Conservation (phyloP, 108 stramenopile species). For the Seminavis robusta region DNA sequence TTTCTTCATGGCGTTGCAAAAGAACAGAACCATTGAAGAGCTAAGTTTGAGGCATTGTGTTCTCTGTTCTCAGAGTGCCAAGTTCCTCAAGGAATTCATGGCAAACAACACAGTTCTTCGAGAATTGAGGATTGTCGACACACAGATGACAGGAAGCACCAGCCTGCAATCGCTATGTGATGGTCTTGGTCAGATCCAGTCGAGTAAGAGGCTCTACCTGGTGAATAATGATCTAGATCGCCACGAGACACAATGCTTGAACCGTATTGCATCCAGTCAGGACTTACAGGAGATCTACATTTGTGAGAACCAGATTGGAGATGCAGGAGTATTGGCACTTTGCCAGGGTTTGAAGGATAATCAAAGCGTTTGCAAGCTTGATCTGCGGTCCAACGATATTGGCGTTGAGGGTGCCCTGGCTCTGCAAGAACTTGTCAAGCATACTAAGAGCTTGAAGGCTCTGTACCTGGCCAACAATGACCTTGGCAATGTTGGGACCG, state of each 20-base stretch:
- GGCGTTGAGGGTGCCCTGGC: background rate
- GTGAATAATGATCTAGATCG: conserved; percentile 10
- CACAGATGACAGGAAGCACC: background rate
- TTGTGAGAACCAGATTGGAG: conserved; percentile 11
- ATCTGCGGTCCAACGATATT: conserved; percentile 10
- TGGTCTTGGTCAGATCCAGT: background rate
- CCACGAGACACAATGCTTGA: background rate
- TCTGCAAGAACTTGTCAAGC: background rate
- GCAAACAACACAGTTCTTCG: background rate
- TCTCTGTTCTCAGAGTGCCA: conserved; percentile 4
- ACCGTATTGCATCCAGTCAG: background rate
- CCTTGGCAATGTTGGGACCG: background rate
- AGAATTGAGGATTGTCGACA: conserved; percentile 24
- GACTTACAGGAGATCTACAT: conserved; percentile 7
- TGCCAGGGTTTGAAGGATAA: background rate
- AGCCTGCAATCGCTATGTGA: conserved; percentile 1
- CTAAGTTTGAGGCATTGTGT: conserved; percentile 18
- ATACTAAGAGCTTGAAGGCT: background rate
- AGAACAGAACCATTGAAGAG: conserved; percentile 9
- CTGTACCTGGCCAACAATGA: conserved; percentile 7
- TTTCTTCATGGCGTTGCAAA: conserved; percentile 4
- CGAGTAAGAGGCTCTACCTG: conserved; percentile 3
- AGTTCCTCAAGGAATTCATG: background rate
- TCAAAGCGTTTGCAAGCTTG: background rate
- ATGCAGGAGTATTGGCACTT: background rate